A percentile compares a stretch with the other conserved stretches of the same genome.
Evolutionary conservation across 805 yeast genomes (phyloP).

Genomic region (Metschnikowia koreensis): DNA sequence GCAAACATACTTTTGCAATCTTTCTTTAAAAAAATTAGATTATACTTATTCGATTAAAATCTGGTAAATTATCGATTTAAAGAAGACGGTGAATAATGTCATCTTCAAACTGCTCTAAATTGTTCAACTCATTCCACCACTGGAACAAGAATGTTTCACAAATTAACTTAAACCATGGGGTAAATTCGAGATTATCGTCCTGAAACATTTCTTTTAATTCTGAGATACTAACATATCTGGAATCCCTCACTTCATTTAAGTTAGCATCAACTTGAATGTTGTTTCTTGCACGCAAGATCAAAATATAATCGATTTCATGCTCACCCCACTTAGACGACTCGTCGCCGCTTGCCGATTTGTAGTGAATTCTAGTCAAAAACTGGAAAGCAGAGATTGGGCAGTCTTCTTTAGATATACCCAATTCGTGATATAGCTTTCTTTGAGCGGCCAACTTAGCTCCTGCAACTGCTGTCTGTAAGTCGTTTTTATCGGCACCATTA

Average conservation of each 20-base stretch:
- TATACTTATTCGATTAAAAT: background rate
- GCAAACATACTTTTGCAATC: background rate
- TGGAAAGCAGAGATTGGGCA: slow-evolving; percentile 67
- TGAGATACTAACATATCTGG: slow-evolving; percentile 64
- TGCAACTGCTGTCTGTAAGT: slow-evolving; percentile 55
- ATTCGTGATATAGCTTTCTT: slow-evolving; percentile 88
- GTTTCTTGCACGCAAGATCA: slow-evolving; percentile 63
- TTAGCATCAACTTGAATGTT: slow-evolving; percentile 61
- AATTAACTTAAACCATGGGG: slow-evolving; percentile 98
- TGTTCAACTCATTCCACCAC: slow-evolving; percentile 86
- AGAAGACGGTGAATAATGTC: slow-evolving; percentile 51
- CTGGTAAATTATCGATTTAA: slow-evolving; percentile 16
- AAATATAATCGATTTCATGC: slow-evolving; percentile 94
- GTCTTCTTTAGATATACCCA: slow-evolving; percentile 70
- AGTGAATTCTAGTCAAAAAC: slow-evolving; percentile 90
- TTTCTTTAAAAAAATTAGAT: background rate
- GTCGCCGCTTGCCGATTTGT: slow-evolving; percentile 76
- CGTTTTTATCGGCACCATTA: slow-evolving; percentile 20
- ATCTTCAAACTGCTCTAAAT: slow-evolving; percentile 50
- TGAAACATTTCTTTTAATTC: slow-evolving; percentile 76
- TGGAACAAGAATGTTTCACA: slow-evolving; percentile 86
- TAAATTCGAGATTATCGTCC: slow-evolving; percentile 66
- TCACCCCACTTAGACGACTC: slow-evolving; percentile 81
- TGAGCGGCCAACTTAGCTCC: slow-evolving; percentile 90
- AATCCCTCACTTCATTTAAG: slow-evolving; percentile 73